Conservation (phyloP, 202 grass and related monocot species). For the Musa balbisiana region DNA sequence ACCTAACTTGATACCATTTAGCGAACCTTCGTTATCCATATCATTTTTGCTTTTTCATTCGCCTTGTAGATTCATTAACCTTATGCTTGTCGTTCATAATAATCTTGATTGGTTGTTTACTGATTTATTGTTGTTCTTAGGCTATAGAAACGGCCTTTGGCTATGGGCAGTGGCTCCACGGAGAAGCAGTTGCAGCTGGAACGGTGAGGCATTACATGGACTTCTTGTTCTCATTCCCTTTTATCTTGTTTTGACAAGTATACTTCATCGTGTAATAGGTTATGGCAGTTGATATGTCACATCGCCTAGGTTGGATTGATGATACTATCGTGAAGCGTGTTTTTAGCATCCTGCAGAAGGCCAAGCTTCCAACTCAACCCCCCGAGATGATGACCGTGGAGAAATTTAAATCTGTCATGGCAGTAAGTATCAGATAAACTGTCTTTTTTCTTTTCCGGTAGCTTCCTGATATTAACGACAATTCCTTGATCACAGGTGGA, state of each 20-base stretch:
- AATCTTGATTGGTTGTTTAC: neutral
- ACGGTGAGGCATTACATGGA: constrained; percentile 33
- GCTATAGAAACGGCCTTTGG: constrained; percentile 82
- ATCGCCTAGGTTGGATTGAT: constrained; percentile 91
- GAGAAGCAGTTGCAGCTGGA: constrained; percentile 87
- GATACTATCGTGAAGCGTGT: constrained; percentile 46
- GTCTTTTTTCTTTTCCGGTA: neutral
- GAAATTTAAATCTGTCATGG: constrained; percentile 83
- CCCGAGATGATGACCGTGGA: constrained; percentile 81
- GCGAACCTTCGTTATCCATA: neutral
- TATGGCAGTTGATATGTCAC: constrained; percentile 91
- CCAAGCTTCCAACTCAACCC: constrained; percentile 75
- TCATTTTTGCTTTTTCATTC: neutral
- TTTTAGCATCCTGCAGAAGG: constrained; percentile 54
- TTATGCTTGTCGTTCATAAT: neutral
- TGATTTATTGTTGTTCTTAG: constrained; percentile 31
- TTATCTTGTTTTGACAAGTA: neutral
- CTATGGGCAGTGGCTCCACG: constrained; percentile 90
- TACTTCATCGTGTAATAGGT: constrained; percentile 44
- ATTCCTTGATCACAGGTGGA: constrained; percentile 48
- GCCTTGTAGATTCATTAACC: neutral
- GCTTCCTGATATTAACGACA: neutral
- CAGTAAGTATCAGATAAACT: constrained; percentile 40
- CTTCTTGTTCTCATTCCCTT: neutral
- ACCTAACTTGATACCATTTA: too few relatives aligned